These are phyloP conservation scores for Tetrahymena borealis DNA, from an alignment of 73 alveolate genomes.

Conservation along the genomic window DNA sequence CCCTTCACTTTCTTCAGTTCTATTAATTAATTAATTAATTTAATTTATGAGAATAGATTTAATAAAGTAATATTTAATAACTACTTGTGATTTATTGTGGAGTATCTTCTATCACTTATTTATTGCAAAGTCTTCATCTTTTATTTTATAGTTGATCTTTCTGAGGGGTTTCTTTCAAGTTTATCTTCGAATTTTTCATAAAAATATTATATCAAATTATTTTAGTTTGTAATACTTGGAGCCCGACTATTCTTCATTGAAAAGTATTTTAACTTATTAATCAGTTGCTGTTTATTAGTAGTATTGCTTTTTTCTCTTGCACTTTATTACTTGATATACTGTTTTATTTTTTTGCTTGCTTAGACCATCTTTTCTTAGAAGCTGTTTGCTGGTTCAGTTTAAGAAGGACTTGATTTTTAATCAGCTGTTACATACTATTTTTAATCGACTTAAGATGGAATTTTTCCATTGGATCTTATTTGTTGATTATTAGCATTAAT, in stretches of 20 bases:
- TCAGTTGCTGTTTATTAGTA: background rate
- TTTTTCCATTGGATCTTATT: background rate
- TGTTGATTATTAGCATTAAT: background rate
- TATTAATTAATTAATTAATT: background rate
- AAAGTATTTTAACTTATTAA: background rate
- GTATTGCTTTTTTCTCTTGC: background rate
- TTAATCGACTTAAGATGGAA: background rate
- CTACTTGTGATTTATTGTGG: background rate
- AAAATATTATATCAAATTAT: background rate
- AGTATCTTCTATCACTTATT: background rate
- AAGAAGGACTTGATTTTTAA: background rate
- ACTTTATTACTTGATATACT: background rate
- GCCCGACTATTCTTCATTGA: background rate
- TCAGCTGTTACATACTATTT: background rate
- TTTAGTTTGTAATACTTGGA: background rate
- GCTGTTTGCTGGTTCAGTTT: background rate
- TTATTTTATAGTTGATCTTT: background rate
- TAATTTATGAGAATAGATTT: background rate
- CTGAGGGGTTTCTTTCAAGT: background rate
- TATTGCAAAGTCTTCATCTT: background rate
- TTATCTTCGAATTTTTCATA: background rate
- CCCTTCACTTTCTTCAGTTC: background rate
- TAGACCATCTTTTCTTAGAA: background rate
- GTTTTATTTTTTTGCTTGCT: background rate
- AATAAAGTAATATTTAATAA: background rate